Evolutionary conservation across 108 stramenopile genomes (phyloP).

Genomic region (Mayamaea pseudoterrestris): DNA sequence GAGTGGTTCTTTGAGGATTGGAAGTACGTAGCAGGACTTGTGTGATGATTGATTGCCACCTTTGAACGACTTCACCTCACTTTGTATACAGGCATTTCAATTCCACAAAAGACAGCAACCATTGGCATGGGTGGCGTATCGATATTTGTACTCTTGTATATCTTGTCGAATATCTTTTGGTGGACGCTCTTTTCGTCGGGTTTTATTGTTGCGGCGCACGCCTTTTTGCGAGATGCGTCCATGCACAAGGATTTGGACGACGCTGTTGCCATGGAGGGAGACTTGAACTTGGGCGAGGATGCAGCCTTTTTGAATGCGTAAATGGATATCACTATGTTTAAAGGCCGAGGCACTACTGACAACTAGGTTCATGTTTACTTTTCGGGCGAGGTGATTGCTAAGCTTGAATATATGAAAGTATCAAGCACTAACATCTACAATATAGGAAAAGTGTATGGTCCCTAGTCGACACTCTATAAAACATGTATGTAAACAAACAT

Average conservation of each 20-base stretch:
- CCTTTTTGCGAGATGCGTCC: slow-evolving; percentile 65
- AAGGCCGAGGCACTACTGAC: too few species aligned
- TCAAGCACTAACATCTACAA: too few species aligned
- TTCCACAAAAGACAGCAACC: slow-evolving; percentile 72
- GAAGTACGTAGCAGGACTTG: slow-evolving; percentile 33
- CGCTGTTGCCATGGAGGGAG: slow-evolving; percentile 73
- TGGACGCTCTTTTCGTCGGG: slow-evolving; percentile 70
- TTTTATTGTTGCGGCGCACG: slow-evolving; percentile 58
- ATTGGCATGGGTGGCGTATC: slow-evolving; percentile 54
- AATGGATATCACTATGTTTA: too few species aligned
- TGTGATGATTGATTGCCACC: background rate
- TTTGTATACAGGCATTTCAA: slow-evolving; percentile 24
- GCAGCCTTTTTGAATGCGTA: slow-evolving; percentile 10
- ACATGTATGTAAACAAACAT: too few species aligned
- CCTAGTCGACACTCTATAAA: too few species aligned
- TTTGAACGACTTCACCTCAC: background rate
- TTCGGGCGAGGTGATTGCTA: too few species aligned
- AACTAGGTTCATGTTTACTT: too few species aligned
- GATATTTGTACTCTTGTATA: slow-evolving; percentile 41
- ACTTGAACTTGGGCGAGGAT: slow-evolving; percentile 25
- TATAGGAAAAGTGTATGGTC: too few species aligned
- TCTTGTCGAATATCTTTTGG: slow-evolving; percentile 73
- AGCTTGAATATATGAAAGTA: too few species aligned
- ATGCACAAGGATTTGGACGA: slow-evolving; percentile 88
- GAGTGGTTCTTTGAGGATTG: slow-evolving; percentile 39